Evolutionary conservation across 1,139 yeast genomes (phyloP), one percentile per base, ranked within the genome.

Genomic region (Saccharomyces hybrid): DNA sequence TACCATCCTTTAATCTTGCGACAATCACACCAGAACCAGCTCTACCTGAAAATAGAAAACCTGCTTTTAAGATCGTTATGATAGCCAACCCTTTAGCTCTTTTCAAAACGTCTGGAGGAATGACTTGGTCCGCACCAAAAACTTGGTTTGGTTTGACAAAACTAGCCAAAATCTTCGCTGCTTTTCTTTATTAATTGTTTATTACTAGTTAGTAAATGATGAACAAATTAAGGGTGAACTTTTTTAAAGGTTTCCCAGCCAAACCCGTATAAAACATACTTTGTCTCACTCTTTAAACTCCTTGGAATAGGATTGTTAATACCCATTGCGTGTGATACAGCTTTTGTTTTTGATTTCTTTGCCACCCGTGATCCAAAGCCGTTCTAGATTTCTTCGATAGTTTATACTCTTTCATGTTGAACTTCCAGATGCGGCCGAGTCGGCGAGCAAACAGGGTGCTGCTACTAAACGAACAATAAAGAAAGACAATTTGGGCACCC

Each of bases 21-120:
- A 93, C 95, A 59, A 93, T 87, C 38, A 93, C 89, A 59, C 99
- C 99, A 1, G 97, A 88, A 26, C 99, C 99, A 1, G 97, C 98
- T 70, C 99, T 82, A 34, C 98, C 99, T 3, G 97, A 88, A 69
- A 93, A 93, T 59, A 93, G 76, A 68, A 93, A 93, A 2, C 99
- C 99, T 1, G 98, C 99, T 70, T 95, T 93, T 58, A 93, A 76
- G 20, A 93, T 97, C 1, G 98, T 93, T 60, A 93, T 80, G 48
- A 93, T 73, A 2, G 96, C 98, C 52, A 93, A 78, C 34, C 99
- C 99, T 69, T 89, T 88, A 49, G 99, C 99, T 67, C 88, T 86
- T 62, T 86, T 83, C 59, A 93, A 78, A 5, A 93, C 83, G 48
- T 84, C 84, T 23, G 97, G 96, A 2, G 99, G 99, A 58, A 93